phyloP scores from a whole-genome alignment of 495 filamentous ascomycete genomes.

The Talaromyces nanjingensis region DNA sequence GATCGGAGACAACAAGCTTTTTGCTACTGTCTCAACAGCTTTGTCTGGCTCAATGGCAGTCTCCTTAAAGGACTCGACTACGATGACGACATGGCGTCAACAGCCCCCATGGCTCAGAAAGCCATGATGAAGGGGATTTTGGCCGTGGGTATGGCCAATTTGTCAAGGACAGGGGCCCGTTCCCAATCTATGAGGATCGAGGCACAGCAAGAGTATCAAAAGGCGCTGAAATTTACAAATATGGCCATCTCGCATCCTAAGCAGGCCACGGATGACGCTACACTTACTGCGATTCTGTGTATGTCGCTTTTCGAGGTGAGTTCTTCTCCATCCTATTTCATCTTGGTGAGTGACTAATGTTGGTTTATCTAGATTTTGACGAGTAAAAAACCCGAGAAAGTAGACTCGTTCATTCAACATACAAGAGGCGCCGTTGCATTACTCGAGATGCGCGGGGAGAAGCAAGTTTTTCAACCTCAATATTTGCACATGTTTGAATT shows the following conservation, averaged over 20 bases:
- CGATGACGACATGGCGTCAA: neutral
- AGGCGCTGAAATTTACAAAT: slow-evolving; percentile 42
- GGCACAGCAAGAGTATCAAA: slow-evolving; percentile 42
- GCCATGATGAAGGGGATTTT: slow-evolving; percentile 38
- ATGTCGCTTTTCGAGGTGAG: slow-evolving; percentile 44
- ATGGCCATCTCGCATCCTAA: slow-evolving; percentile 44
- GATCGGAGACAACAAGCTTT: slow-evolving; percentile 16
- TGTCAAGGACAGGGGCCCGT: slow-evolving; percentile 31
- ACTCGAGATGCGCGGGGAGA: slow-evolving; percentile 46
- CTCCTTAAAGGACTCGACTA: neutral
- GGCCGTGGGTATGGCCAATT: slow-evolving; percentile 45
- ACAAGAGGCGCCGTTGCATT: slow-evolving; percentile 52
- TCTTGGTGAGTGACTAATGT: neutral
- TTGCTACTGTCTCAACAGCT: slow-evolving; percentile 37
- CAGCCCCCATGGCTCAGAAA: slow-evolving; percentile 5
- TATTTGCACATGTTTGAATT: slow-evolving; percentile 52
- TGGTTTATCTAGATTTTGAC: slow-evolving; percentile 4
- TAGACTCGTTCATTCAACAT: slow-evolving; percentile 26
- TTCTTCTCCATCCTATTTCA: neutral
- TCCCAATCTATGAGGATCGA: slow-evolving; percentile 24
- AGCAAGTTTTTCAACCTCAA: slow-evolving; percentile 49
- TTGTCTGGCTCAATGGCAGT: slow-evolving; percentile 20
- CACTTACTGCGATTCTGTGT: slow-evolving; percentile 54
- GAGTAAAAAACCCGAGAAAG: neutral
- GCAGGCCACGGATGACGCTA: slow-evolving; percentile 53